Evolutionary conservation across 140 eudicot genomes (phyloP).

Genomic region (Oenanthe javanica): DNA sequence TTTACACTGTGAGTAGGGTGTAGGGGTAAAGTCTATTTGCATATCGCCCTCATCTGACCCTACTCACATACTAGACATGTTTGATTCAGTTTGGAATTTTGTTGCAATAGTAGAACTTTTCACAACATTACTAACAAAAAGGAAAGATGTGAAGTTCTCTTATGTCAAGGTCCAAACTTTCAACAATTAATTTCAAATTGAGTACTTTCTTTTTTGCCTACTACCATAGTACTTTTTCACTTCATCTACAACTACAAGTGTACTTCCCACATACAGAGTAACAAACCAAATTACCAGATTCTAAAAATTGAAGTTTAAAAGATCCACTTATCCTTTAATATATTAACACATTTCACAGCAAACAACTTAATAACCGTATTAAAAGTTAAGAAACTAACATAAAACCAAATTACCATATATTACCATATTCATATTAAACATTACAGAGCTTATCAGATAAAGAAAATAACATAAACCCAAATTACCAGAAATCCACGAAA

Average conservation of each 20-base stretch:
- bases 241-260: neutral
- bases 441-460: neutral
- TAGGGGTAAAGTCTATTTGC: too few relatives aligned
- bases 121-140: neutral
- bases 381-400: neutral
- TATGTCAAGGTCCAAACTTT: neutral
- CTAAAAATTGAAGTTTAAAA: neutral
- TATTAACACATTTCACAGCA: neutral
- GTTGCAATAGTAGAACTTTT: too few relatives aligned
- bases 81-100: too few relatives aligned
- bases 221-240: neutral
- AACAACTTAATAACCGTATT: neutral
- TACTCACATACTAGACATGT: too few relatives aligned
- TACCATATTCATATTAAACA: slow-evolving; percentile 20
- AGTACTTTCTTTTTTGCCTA: neutral
- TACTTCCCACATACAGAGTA: neutral
- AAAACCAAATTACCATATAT: slow-evolving; percentile 23
- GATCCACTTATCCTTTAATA: neutral
- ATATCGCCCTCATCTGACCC: neutral
- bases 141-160: neutral
- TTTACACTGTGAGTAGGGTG: too few relatives aligned
- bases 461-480: neutral
- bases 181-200: neutral
- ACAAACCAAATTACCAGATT: neutral
- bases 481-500: slow-evolving; percentile 91